These are phyloP conservation scores for Fusarium nelsonii DNA, from an alignment of 2,329 filamentous ascomycete species.

Conservation along the genomic window DNA sequence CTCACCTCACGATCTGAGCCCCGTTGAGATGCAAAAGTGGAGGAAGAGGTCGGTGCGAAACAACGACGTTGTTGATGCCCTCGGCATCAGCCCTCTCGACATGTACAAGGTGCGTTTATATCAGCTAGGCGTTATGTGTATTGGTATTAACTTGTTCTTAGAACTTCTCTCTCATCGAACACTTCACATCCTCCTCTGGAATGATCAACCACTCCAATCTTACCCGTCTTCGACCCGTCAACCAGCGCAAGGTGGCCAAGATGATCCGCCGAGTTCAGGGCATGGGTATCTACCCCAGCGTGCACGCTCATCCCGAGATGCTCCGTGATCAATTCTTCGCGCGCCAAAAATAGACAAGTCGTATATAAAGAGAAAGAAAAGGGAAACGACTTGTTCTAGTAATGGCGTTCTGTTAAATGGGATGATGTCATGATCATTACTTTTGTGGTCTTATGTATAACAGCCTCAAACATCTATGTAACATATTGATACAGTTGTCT, in stretches of 20 bases:
- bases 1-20: constrained; percentile 86
- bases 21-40: constrained; percentile 86
- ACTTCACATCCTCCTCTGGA: constrained; percentile 87
- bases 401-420: constrained; percentile 33
- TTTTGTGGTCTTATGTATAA: constrained; percentile 52
- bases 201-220: constrained; percentile 81
- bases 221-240: constrained; percentile 86
- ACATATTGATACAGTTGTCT: constrained; percentile 54
- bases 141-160: constrained; percentile 53
- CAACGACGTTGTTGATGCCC: constrained; percentile 80
- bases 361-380: background rate
- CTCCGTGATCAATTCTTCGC: constrained; percentile 61
- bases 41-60: constrained; percentile 68
- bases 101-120: constrained; percentile 82
- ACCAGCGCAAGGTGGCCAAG: constrained; percentile 94
- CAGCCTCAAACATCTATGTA: constrained; percentile 49
- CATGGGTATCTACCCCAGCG: constrained; percentile 90
- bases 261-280: constrained; percentile 90
- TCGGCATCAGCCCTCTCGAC: constrained; percentile 83
- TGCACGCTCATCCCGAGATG: constrained; percentile 89
- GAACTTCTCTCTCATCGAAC: constrained; percentile 94
- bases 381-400: constrained; percentile 11
- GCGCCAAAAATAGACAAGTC: constrained; percentile 28
- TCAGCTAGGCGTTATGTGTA: background rate
- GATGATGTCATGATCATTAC: constrained; percentile 46